Evolutionary conservation across 768 basidiomycete species (phyloP).

Genomic region (Boletus tylopilopsis): DNA sequence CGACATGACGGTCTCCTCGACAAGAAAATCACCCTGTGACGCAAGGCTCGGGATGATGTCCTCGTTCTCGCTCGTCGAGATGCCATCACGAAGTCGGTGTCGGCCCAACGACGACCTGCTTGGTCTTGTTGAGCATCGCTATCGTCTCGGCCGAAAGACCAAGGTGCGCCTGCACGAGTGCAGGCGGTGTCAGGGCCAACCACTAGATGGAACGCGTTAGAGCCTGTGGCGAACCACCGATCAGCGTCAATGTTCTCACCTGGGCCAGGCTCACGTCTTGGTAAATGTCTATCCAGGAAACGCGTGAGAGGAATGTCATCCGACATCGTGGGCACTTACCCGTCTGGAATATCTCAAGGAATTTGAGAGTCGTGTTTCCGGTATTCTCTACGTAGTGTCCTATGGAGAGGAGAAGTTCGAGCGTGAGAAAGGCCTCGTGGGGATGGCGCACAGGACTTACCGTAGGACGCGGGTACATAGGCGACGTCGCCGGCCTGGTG

Average conservation of each 20-base stretch:
- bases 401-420: slow-evolving; percentile 11
- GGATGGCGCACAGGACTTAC: background rate
- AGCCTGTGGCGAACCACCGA: background rate
- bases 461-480: slow-evolving; percentile 13
- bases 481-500: slow-evolving; percentile 24
- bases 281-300: slow-evolving; percentile 15
- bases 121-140: slow-evolving; percentile 35
- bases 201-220: slow-evolving; percentile 26
- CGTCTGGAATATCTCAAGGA: slow-evolving; percentile 47
- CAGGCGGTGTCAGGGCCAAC: slow-evolving; percentile 46
- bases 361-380: slow-evolving; percentile 46
- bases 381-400: slow-evolving; percentile 56
- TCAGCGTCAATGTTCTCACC: slow-evolving; percentile 26
- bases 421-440: background rate
- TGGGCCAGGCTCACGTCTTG: slow-evolving; percentile 43
- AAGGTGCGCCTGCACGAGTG: slow-evolving; percentile 43
- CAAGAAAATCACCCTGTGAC: too few relatives aligned
- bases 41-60: too few relatives aligned
- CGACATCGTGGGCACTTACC: slow-evolving; percentile 16
- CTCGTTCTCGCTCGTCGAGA: too few relatives aligned
- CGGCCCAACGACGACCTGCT: slow-evolving; percentile 36
- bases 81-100: too few relatives aligned
- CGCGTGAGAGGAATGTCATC: background rate
- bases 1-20: too few relatives aligned
- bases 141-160: slow-evolving; percentile 38